Conservation (phyloP, 164 flowering plant species). For the Paratinospora sagittata region DNA sequence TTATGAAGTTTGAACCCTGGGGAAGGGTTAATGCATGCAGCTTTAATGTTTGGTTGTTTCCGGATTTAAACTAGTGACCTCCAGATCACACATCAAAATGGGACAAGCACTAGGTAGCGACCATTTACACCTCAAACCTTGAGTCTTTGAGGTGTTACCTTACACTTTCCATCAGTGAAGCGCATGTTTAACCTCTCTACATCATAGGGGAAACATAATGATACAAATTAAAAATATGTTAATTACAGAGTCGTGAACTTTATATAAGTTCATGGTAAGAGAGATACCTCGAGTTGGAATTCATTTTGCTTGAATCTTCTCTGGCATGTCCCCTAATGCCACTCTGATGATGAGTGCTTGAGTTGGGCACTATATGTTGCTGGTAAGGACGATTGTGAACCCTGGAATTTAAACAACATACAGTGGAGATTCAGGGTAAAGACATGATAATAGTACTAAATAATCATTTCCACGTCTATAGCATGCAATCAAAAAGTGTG, state of each 20-base stretch:
- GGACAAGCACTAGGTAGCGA: not conserved
- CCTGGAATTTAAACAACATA: constrained; percentile 34
- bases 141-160: not conserved
- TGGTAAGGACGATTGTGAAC: constrained; percentile 68
- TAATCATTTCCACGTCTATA: no score
- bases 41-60: no score
- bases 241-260: not conserved
- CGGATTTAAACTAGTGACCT: no score
- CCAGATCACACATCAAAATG: not conserved
- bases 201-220: no score
- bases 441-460: no score
- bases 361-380: constrained; percentile 30
- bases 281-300: constrained; percentile 45
- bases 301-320: constrained; percentile 33
- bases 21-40: no score
- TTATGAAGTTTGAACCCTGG: no score
- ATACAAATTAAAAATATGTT: no score
- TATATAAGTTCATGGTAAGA: not conserved
- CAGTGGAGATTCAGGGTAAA: not conserved
- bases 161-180: not conserved
- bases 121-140: not conserved
- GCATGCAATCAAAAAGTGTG: no score
- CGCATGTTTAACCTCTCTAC: no score
- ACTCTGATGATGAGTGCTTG: constrained; percentile 28
- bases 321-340: constrained; percentile 21